These are phyloP conservation scores for Testicularia cyperi DNA, from an alignment of 1,284 basidiomycete species.

Conservation along the genomic window DNA sequence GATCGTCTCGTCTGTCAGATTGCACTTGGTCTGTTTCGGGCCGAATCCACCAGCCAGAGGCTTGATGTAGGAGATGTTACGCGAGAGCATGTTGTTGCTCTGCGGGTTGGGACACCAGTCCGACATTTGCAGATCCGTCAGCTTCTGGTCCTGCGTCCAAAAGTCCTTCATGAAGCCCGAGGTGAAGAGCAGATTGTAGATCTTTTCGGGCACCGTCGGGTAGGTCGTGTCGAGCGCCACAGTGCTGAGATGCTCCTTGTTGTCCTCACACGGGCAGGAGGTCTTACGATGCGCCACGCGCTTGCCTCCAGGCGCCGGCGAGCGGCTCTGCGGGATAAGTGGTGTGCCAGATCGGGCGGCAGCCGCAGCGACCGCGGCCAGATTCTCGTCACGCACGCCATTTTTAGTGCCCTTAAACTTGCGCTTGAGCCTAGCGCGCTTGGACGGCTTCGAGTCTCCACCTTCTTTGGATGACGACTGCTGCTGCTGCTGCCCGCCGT, in stretches of 20 bases:
- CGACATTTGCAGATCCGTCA: conserved; percentile 63
- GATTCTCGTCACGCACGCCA: conserved; percentile 30
- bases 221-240: conserved; percentile 75
- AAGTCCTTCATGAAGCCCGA: conserved; percentile 95
- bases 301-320: conserved; percentile 30
- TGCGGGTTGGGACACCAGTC: conserved; percentile 62
- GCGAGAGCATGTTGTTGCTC: conserved; percentile 70
- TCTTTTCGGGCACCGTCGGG: conserved; percentile 87
- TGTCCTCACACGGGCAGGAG: conserved; percentile 73
- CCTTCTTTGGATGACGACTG: conserved; percentile 10
- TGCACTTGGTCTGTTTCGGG: conserved; percentile 91
- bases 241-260: conserved; percentile 74
- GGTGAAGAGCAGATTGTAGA: conserved; percentile 93
- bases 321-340: conserved; percentile 24
- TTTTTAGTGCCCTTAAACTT: conserved; percentile 45
- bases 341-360: conserved; percentile 28
- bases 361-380: conserved; percentile 32
- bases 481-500: too few relatives aligned
- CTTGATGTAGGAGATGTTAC: conserved; percentile 94
- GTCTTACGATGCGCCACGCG: conserved; percentile 64
- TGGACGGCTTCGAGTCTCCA: conserved; percentile 34
- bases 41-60: conserved; percentile 84
- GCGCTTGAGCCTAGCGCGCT: conserved; percentile 41
- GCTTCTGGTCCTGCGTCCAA: conserved; percentile 80
- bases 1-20: conserved; percentile 80